A percentile compares a stretch with the other conserved stretches of the same genome.
Evolutionary conservation across 805 yeast species (phyloP).

Genomic region (Starmerella asiatica): DNA sequence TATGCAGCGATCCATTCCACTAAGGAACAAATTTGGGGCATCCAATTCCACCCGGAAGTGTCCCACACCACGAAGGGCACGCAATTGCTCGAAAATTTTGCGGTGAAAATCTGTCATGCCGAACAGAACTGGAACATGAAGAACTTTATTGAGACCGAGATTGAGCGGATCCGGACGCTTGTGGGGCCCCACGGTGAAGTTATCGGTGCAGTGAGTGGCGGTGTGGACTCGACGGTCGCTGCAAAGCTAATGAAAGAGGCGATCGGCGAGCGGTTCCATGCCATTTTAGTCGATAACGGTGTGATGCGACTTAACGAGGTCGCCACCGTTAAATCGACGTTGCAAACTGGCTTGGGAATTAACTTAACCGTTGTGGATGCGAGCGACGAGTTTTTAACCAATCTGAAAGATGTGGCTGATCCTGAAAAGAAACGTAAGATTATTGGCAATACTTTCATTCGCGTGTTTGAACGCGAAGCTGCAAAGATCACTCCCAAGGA

Average conservation of each 20-base stretch:
- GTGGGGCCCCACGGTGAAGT: conserved; percentile 98
- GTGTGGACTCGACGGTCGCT: conserved; percentile 98
- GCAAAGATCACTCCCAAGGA: conserved; percentile 70
- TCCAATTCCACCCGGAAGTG: conserved; percentile 98
- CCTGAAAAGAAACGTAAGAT: conserved; percentile 98
- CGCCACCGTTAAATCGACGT: conserved; percentile 69
- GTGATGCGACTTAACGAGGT: conserved; percentile 94
- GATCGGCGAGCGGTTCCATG: conserved; percentile 97
- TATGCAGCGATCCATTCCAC: conserved; percentile 81
- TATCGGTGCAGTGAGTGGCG: conserved; percentile 98
- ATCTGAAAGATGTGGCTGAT: conserved; percentile 87
- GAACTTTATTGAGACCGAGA: conserved; percentile 94
- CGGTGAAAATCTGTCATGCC: conserved; percentile 78
- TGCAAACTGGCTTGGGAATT: conserved; percentile 87
- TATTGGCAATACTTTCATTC: conserved; percentile 95
- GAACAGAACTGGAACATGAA: conserved; percentile 93
- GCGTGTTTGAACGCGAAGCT: conserved; percentile 93
- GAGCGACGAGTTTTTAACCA: conserved; percentile 69
- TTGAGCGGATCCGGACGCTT: conserved; percentile 72
- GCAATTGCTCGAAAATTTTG: conserved; percentile 76
- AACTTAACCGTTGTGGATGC: conserved; percentile 93
- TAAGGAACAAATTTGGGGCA: conserved; percentile 67
- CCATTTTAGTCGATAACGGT: conserved; percentile 95
- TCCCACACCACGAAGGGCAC: conserved; percentile 92
- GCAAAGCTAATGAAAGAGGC: conserved; percentile 97